Evolutionary conservation across 805 yeast genomes (phyloP).

Genomic region (Spathaspora sp.): DNA sequence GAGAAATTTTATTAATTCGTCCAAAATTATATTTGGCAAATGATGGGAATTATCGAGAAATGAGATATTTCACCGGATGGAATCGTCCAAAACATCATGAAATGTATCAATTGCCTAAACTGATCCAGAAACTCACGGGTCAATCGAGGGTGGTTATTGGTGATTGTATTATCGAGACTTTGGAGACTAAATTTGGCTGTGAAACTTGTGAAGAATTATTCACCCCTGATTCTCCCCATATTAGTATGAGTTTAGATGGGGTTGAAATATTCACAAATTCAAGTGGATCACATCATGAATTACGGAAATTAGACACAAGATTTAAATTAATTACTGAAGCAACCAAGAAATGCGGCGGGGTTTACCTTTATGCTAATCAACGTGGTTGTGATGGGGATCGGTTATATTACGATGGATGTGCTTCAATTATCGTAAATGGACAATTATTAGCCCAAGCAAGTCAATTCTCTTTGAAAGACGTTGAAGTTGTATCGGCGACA

Average conservation of each 20-base stretch:
- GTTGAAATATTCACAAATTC: slow-evolving; percentile 97
- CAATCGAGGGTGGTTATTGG: slow-evolving; percentile 77
- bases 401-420: slow-evolving; percentile 95
- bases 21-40: slow-evolving; percentile 94
- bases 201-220: slow-evolving; percentile 98
- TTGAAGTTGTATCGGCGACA: slow-evolving; percentile 94
- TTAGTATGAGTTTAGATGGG: slow-evolving; percentile 88
- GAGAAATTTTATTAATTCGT: slow-evolving; percentile 76
- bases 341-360: slow-evolving; percentile 94
- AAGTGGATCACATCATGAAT: slow-evolving; percentile 96
- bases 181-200: slow-evolving; percentile 90
- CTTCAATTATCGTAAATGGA: slow-evolving; percentile 90
- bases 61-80: slow-evolving; percentile 98
- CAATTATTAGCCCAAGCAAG: slow-evolving; percentile 87
- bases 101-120: slow-evolving; percentile 65
- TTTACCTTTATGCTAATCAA: slow-evolving; percentile 90
- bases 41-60: slow-evolving; percentile 97
- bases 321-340: slow-evolving; percentile 86
- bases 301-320: slow-evolving; percentile 83
- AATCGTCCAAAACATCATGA: slow-evolving; percentile 73
- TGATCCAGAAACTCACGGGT: slow-evolving; percentile 60
- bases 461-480: slow-evolving; percentile 86
- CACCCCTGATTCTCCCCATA: slow-evolving; percentile 95
- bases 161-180: slow-evolving; percentile 80
- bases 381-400: slow-evolving; percentile 99